These are phyloP conservation scores for Trichoderma polysporum DNA, from an alignment of 2,329 filamentous ascomycete species.

Conservation along the genomic window DNA sequence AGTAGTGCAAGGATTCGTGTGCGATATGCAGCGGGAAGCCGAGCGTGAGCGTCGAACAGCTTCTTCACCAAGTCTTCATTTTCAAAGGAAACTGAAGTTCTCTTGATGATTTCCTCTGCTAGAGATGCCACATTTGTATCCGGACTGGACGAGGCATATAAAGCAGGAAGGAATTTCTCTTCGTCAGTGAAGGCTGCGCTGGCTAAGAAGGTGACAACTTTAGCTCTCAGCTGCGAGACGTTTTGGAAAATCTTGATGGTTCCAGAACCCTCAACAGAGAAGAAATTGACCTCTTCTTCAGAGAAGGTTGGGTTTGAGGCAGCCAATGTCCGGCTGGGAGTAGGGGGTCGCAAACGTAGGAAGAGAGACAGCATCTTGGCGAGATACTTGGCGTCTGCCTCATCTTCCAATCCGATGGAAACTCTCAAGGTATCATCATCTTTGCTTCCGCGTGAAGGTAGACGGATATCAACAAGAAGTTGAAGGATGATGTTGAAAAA, in stretches of 20 bases:
- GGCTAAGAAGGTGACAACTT: slow-evolving; percentile 69
- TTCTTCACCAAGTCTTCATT: slow-evolving; percentile 59
- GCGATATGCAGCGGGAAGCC: slow-evolving; percentile 69
- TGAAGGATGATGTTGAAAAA: slow-evolving; percentile 83
- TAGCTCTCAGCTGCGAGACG: slow-evolving; percentile 49
- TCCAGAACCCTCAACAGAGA: slow-evolving; percentile 46
- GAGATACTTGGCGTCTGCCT: slow-evolving; percentile 70
- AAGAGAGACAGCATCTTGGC: slow-evolving; percentile 75
- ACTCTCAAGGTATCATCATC: slow-evolving; percentile 71
- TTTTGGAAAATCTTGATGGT: slow-evolving; percentile 57
- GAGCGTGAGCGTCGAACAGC: slow-evolving; percentile 72
- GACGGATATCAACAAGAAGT: slow-evolving; percentile 66
- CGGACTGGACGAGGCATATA: slow-evolving; percentile 79
- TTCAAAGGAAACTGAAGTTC: slow-evolving; percentile 73
- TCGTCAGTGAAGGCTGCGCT: slow-evolving; percentile 83
- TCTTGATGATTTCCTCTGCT: slow-evolving; percentile 87
- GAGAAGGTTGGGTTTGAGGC: slow-evolving; percentile 37
- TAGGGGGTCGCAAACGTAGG: slow-evolving; percentile 46
- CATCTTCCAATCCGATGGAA: slow-evolving; percentile 63
- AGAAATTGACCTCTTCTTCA: slow-evolving; percentile 31
- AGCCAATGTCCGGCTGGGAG: slow-evolving; percentile 33
- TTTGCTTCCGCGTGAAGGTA: slow-evolving; percentile 74
- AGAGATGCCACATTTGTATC: slow-evolving; percentile 79
- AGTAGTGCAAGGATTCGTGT: slow-evolving; percentile 75
- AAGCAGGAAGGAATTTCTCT: slow-evolving; percentile 78